phyloP scores from a whole-genome alignment of 495 filamentous ascomycete genomes.

The Letharia columbiana region DNA sequence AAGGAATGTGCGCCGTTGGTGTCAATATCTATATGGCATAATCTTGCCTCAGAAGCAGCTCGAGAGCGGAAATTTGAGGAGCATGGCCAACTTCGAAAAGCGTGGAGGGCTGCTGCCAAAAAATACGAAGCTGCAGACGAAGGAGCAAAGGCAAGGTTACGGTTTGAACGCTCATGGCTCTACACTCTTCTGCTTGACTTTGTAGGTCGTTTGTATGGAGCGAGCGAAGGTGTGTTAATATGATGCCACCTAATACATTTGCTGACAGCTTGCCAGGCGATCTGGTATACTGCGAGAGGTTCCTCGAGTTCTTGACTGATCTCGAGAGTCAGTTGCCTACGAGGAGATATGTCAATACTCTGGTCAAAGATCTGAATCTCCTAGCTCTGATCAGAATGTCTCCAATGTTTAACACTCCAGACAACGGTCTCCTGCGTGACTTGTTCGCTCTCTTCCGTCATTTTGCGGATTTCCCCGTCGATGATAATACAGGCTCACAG shows the following conservation, averaged over 20 bases:
- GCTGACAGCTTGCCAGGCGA: slow-evolving; percentile 42
- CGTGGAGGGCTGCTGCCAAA: slow-evolving; percentile 82
- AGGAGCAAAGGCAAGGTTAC: slow-evolving; percentile 61
- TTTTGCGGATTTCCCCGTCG: slow-evolving; percentile 79
- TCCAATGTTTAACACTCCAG: slow-evolving; percentile 61
- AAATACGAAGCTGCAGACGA: slow-evolving; percentile 85
- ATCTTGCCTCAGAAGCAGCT: slow-evolving; percentile 63
- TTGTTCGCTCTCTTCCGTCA: slow-evolving; percentile 70
- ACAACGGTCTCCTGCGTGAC: slow-evolving; percentile 74
- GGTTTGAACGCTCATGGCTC: slow-evolving; percentile 91
- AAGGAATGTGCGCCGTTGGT: slow-evolving; percentile 96
- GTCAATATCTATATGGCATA: slow-evolving; percentile 92
- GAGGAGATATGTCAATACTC: slow-evolving; percentile 82
- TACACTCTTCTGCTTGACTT: slow-evolving; percentile 83
- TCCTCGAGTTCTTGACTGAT: slow-evolving; percentile 84
- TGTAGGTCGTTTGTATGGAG: slow-evolving; percentile 58
- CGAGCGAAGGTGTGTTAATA: slow-evolving; percentile 31
- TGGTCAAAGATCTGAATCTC: slow-evolving; percentile 87
- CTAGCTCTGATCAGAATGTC: slow-evolving; percentile 74
- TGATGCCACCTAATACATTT: neutral
- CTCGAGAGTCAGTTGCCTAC: slow-evolving; percentile 91
- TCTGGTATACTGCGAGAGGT: slow-evolving; percentile 80
- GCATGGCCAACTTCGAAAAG: slow-evolving; percentile 64
- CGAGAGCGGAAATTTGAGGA: slow-evolving; percentile 62
- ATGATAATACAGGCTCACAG: slow-evolving; percentile 81